Percentiles rank a stretch among this genome's conserved stretches.
Conservation (phyloP, 306 rosid genomes). For the Purshia tridentata region DNA sequence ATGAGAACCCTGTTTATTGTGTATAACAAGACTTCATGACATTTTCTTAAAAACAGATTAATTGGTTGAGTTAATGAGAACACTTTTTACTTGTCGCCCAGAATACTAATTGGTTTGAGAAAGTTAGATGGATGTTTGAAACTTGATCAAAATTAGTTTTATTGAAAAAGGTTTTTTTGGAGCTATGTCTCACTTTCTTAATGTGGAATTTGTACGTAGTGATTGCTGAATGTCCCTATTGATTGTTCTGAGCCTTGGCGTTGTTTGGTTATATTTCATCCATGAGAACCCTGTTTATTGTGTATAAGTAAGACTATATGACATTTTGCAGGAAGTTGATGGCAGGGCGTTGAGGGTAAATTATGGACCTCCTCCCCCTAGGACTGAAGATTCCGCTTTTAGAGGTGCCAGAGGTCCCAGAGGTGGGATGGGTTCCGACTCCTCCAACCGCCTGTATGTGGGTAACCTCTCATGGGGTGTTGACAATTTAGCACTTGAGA, state of each 20-base stretch:
- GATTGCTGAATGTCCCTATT: neutral
- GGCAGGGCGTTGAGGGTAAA: conserved; percentile 86
- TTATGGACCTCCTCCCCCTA: conserved; percentile 80
- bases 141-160: neutral
- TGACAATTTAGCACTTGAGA: conserved; percentile 69
- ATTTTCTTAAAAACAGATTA: neutral
- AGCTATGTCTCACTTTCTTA: neutral
- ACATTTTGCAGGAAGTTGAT: conserved; percentile 58
- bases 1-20: neutral
- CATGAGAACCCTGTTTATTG: neutral
- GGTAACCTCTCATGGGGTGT: conserved; percentile 97
- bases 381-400: conserved; percentile 41
- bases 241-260: neutral
- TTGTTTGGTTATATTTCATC: neutral
- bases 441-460: conserved; percentile 65
- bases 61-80: neutral
- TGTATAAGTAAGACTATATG: conserved; percentile 22
- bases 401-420: conserved; percentile 40
- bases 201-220: neutral
- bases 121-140: neutral
- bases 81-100: neutral
- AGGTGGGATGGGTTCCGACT: conserved; percentile 29
- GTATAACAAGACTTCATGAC: neutral
- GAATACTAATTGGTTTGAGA: neutral
- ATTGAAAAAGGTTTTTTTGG: neutral